Percentiles rank a stretch among this genome's conserved stretches.
phyloP scores from a whole-genome alignment of 495 filamentous ascomycete genomes.

The Podospora pseudocomata region DNA sequence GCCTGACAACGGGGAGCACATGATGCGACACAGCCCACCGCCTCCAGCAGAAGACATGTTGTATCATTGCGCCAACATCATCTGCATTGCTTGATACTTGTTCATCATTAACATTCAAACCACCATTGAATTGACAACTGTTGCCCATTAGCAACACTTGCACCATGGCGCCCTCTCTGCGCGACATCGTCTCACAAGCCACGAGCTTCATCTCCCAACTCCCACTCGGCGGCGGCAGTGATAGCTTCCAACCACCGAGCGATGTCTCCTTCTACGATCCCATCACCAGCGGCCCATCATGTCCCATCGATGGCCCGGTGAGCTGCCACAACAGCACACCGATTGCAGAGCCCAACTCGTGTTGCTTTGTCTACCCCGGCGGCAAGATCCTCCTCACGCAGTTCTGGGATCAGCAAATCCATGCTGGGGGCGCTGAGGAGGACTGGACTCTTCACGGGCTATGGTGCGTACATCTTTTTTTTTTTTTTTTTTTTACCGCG shows the following conservation, averaged over 20 bases:
- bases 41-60: not conserved
- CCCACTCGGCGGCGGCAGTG: conserved; percentile 8
- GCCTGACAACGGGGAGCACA: too few species aligned
- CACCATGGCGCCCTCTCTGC: conserved; percentile 16
- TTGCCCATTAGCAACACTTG: not conserved
- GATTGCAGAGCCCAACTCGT: conserved; percentile 49
- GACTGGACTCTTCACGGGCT: conserved; percentile 89
- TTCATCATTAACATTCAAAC: not conserved
- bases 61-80: not conserved
- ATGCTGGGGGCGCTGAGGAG: conserved; percentile 63
- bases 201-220: conserved; percentile 17
- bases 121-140: not conserved
- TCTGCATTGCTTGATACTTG: not conserved
- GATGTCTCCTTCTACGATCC: conserved; percentile 35
- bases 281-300: conserved; percentile 36
- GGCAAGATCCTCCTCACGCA: conserved; percentile 78
- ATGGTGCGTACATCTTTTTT: conserved; percentile 44
- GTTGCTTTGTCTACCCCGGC: conserved; percentile 81
- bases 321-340: conserved; percentile 47
- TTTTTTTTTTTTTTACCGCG: not conserved
- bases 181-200: conserved; percentile 19
- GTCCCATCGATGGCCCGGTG: conserved; percentile 45
- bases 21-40: not conserved
- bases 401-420: conserved; percentile 77
- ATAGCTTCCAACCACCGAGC: not conserved